These are phyloP conservation scores for Sextonia rubra DNA, from an alignment of 164 flowering plant species.

Conservation along the genomic window DNA sequence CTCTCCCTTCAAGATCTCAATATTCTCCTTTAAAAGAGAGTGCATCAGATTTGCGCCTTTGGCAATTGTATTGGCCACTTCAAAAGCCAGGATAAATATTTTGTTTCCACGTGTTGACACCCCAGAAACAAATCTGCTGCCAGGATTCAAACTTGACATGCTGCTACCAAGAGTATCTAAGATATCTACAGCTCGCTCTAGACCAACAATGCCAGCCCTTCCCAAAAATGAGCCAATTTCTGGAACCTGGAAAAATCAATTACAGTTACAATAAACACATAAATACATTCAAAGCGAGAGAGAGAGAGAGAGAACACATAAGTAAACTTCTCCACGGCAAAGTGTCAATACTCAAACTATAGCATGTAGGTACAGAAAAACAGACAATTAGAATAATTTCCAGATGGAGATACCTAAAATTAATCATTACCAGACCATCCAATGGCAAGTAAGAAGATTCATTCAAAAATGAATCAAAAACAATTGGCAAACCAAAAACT, in stretches of 20 bases:
- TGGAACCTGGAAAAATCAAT: slow-evolving; percentile 44
- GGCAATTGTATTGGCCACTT: slow-evolving; percentile 85
- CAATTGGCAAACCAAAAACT: too few relatives aligned
- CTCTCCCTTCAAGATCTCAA: slow-evolving; percentile 56
- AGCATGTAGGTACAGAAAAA: background rate
- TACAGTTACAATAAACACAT: background rate
- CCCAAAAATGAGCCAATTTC: slow-evolving; percentile 78
- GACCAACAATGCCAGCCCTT: slow-evolving; percentile 71
- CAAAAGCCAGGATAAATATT: slow-evolving; percentile 78
- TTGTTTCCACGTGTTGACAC: slow-evolving; percentile 64
- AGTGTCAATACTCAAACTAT: background rate
- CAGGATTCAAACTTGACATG: slow-evolving; percentile 62
- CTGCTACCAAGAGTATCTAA: slow-evolving; percentile 91
- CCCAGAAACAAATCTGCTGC: slow-evolving; percentile 68
- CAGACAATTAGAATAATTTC: background rate
- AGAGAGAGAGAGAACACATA: background rate
- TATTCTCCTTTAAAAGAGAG: slow-evolving; percentile 72
- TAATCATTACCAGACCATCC: background rate
- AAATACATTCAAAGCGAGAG: background rate
- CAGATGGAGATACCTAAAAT: background rate
- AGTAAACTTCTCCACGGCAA: background rate
- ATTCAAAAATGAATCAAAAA: background rate
- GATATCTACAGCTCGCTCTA: slow-evolving; percentile 82
- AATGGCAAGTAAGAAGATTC: background rate
- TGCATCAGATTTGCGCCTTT: slow-evolving; percentile 82